Conservation (phyloP, 2,329 filamentous ascomycete species). For the Eutypella sp. region DNA sequence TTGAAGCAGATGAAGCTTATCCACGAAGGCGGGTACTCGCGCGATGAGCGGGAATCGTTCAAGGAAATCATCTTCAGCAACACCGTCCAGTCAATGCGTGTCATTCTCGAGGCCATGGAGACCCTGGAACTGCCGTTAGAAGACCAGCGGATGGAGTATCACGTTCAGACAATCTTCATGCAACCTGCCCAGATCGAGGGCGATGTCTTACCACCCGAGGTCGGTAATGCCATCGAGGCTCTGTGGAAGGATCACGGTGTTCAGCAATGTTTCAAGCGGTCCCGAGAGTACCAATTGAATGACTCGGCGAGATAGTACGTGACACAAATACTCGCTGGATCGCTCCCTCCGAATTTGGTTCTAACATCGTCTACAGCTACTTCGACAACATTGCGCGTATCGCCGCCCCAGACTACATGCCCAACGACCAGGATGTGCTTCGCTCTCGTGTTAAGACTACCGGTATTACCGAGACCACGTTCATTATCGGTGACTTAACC, state of each 20-base stretch:
- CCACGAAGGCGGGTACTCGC: conserved; percentile 96
- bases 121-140: conserved; percentile 75
- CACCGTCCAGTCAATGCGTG: conserved; percentile 65
- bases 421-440: conserved; percentile 91
- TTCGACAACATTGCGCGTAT: conserved; percentile 94
- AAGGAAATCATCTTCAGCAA: conserved; percentile 70
- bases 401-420: conserved; percentile 85
- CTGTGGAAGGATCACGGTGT: conserved; percentile 92
- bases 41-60: conserved; percentile 71
- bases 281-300: conserved; percentile 92
- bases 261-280: conserved; percentile 92
- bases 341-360: not conserved
- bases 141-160: conserved; percentile 90
- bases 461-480: conserved; percentile 93
- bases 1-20: conserved; percentile 99
- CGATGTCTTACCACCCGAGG: conserved; percentile 88
- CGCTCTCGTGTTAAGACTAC: conserved; percentile 96
- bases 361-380: conserved; percentile 60
- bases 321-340: not conserved
- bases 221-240: conserved; percentile 86
- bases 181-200: conserved; percentile 95
- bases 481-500: conserved; percentile 89
- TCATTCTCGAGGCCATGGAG: conserved; percentile 66
- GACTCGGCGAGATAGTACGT: conserved; percentile 94
- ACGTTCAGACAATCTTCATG: conserved; percentile 98